phyloP scores from a whole-genome alignment of 306 rosid species.

The Oxytropis ochrocephala region DNA sequence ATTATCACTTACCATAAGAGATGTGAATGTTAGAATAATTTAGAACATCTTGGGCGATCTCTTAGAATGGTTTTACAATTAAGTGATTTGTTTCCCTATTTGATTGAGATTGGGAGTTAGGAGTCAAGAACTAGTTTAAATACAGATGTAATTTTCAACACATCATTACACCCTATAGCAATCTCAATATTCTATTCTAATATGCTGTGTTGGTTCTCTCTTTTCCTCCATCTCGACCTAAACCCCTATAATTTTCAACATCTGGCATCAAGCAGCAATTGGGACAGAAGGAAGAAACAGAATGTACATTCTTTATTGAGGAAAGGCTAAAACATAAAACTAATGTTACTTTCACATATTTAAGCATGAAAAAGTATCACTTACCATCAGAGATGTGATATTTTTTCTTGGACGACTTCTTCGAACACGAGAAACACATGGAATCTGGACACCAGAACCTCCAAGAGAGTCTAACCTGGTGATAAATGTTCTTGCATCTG shows the following conservation, averaged over 20 bases:
- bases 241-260: neutral
- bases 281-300: conserved; percentile 4
- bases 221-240: neutral
- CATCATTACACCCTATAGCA: neutral
- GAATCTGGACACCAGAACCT: conserved; percentile 74
- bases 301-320: neutral
- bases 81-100: neutral
- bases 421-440: conserved; percentile 80
- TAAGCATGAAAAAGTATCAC: conserved; percentile 23
- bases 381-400: conserved; percentile 66
- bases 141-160: neutral
- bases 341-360: neutral
- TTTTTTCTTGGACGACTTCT: conserved; percentile 94
- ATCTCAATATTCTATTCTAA: neutral
- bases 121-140: neutral
- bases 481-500: conserved; percentile 50
- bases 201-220: neutral
- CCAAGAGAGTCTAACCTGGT: conserved; percentile 77
- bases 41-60: neutral
- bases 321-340: neutral
- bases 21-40: neutral
- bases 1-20: too few relatives aligned
- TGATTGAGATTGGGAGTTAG: neutral
- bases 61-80: neutral
- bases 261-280: conserved; percentile 9